phyloP scores from a whole-genome alignment of 768 basidiomycete species.

The Mycena leptocephala region DNA sequence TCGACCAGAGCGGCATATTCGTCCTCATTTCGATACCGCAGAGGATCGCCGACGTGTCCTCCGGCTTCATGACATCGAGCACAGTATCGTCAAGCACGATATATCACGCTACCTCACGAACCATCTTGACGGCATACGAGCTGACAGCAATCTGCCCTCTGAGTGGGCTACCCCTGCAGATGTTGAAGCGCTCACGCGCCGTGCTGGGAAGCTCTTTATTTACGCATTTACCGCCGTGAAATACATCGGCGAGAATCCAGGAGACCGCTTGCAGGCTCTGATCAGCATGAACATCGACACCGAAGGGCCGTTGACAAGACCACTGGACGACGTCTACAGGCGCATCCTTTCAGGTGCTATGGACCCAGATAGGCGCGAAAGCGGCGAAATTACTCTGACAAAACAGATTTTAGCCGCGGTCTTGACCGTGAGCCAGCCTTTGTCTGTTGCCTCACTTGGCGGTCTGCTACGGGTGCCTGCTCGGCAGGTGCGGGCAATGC shows the following conservation, averaged over 20 bases:
- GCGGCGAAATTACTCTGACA: neutral
- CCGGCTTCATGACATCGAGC: neutral
- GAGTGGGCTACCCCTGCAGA: neutral
- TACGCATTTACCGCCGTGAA: neutral
- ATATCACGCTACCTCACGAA: neutral
- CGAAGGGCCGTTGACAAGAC: neutral
- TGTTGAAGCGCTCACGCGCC: neutral
- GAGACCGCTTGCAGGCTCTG: too few species aligned
- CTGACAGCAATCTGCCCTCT: neutral
- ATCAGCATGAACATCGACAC: too few species aligned
- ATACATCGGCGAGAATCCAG: too few species aligned
- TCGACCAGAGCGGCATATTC: constrained; percentile 9
- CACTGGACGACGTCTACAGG: neutral
- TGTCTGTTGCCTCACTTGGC: neutral
- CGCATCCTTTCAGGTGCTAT: neutral
- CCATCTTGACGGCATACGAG: neutral
- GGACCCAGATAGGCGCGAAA: neutral
- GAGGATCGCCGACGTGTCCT: neutral
- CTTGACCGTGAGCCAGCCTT: neutral
- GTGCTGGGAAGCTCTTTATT: neutral
- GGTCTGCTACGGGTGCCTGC: neutral
- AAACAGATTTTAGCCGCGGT: neutral
- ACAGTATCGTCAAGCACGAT: neutral
- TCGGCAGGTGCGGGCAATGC: neutral
- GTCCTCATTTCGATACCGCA: neutral